Percentiles rank a stretch among this genome's conserved stretches.
phyloP scores from a whole-genome alignment of 768 basidiomycete genomes.

The Fomitopsis pulvina region DNA sequence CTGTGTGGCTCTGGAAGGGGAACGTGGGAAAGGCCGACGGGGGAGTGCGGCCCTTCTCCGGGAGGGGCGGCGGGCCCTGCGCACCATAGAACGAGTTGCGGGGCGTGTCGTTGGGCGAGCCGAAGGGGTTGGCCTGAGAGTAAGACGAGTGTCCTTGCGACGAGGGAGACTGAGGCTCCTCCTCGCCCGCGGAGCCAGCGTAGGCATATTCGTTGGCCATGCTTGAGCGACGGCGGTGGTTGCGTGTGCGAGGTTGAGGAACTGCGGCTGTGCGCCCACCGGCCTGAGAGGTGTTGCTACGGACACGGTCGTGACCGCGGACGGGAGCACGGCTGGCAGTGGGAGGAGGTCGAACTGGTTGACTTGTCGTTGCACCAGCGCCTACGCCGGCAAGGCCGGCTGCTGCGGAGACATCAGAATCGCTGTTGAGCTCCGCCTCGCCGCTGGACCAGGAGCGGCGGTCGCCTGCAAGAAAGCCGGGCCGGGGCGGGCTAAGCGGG shows the following conservation, averaged over 20 bases:
- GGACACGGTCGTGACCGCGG: background rate
- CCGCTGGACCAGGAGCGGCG: constrained; percentile 13
- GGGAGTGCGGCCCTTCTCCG: constrained; percentile 20
- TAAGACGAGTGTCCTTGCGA: constrained; percentile 11
- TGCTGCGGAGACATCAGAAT: constrained; percentile 17
- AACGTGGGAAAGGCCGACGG: constrained; percentile 33
- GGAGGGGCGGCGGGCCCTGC: constrained; percentile 2
- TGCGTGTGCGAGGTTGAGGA: constrained; percentile 14
- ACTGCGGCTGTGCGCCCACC: constrained; percentile 4
- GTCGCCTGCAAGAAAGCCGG: constrained; percentile 30
- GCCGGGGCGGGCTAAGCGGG: constrained; percentile 30
- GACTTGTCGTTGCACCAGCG: constrained; percentile 5
- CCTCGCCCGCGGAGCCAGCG: constrained; percentile 1
- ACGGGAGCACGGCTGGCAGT: background rate
- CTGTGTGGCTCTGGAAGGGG: constrained; percentile 58
- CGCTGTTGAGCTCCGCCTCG: constrained; percentile 17
- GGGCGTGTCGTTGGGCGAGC: background rate
- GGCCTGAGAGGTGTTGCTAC: background rate
- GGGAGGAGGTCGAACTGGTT: background rate
- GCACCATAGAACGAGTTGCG: constrained; percentile 4
- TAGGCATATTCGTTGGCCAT: constrained; percentile 14
- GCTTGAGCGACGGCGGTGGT: constrained; percentile 17
- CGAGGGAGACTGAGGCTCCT: constrained; percentile 9
- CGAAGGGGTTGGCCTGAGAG: background rate
- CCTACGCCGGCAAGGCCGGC: constrained; percentile 7